Base-by-base conservation (phyloP, 1,139 yeast species). In the Nakaseomyces glabratus region DNA sequence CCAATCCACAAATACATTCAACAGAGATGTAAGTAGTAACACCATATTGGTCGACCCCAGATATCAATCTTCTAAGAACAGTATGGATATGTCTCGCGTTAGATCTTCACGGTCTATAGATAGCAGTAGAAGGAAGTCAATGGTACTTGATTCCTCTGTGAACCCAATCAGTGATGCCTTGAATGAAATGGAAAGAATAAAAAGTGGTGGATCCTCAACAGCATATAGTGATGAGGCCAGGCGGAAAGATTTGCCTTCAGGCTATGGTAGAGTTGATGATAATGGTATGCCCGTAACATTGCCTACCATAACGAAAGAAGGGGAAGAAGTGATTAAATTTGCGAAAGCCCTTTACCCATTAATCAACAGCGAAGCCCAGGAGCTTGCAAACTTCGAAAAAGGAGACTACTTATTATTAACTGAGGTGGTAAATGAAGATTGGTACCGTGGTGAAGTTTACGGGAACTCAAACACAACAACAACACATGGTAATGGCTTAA, bases 381-480 rank as follows among this genome's bases (percentile, higher is more conserved):
- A 48, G 30, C 38, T 55, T 11, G 48, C 51, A 5, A 45, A 51
- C 32, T 54, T 55, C 33, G 48, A 50, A 6, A 47, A 46, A 20
- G 52, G 51, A 21, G 59, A 55, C 32, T 52, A 52, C 34, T 32
- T 55, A 11, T 41, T 55, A 12, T 39, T 55, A 4, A 55, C 57
- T 1, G 55, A 53, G 29, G 40, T 43, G 4, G 46, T 55, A 7
- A 53, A 52, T 35, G 40, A 51, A 8, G 58, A 55, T 34, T 55
- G 60, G 60, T 54, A 39, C 34, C 45, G 45, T 28, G 60, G 60
- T 19, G 60, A 55, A 35, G 58, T 54, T 6, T 49, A 52, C 29
- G 52, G 49, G 15, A 45, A 49, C 33, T 45, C 48, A 31, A 47
- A 50, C 23, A 41, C 35, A 18, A 45, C 51, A 10, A 39, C 41